These are phyloP conservation scores for Irpex rosettiformis DNA, from an alignment of 1,284 basidiomycete species.

Conservation along the genomic window DNA sequence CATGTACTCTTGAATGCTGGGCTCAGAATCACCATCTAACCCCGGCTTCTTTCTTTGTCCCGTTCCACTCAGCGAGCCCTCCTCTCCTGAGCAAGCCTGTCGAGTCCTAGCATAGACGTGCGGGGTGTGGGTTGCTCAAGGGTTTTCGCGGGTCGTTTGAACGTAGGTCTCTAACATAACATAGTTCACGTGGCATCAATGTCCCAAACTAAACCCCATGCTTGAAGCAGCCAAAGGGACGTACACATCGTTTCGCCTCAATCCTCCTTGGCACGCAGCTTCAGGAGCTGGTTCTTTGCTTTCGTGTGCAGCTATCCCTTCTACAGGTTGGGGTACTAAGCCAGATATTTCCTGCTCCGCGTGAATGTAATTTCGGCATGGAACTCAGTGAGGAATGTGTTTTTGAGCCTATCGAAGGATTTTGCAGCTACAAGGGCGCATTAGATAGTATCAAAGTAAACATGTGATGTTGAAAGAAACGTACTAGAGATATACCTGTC, in stretches of 20 bases:
- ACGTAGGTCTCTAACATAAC: conserved; percentile 63
- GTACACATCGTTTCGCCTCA: conserved; percentile 66
- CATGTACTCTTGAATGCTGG: conserved; percentile 79
- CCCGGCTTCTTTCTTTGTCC: conserved; percentile 64
- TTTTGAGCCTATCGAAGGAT: conserved; percentile 85
- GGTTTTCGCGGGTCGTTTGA: conserved; percentile 68
- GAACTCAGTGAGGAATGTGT: conserved; percentile 54
- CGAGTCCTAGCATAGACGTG: conserved; percentile 79
- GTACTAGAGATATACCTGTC: conserved; percentile 62
- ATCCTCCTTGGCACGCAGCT: conserved; percentile 69
- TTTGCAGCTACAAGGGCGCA: conserved; percentile 57
- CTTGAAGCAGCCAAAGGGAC: conserved; percentile 26
- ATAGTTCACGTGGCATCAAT: too few species aligned
- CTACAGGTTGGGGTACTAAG: conserved; percentile 49
- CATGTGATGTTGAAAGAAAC: conserved; percentile 10
- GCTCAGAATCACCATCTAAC: conserved; percentile 57
- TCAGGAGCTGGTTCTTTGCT: conserved; percentile 82
- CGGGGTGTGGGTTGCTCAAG: conserved; percentile 72
- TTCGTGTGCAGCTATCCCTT: conserved; percentile 75
- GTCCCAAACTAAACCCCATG: background rate
- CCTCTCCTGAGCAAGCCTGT: conserved; percentile 76
- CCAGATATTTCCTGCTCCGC: conserved; percentile 61
- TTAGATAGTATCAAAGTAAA: too few species aligned
- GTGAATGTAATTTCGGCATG: conserved; percentile 61
- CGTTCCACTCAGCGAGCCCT: conserved; percentile 50